Evolutionary conservation across 495 filamentous ascomycete species (phyloP).

Genomic region (Neurospora cerealis): DNA sequence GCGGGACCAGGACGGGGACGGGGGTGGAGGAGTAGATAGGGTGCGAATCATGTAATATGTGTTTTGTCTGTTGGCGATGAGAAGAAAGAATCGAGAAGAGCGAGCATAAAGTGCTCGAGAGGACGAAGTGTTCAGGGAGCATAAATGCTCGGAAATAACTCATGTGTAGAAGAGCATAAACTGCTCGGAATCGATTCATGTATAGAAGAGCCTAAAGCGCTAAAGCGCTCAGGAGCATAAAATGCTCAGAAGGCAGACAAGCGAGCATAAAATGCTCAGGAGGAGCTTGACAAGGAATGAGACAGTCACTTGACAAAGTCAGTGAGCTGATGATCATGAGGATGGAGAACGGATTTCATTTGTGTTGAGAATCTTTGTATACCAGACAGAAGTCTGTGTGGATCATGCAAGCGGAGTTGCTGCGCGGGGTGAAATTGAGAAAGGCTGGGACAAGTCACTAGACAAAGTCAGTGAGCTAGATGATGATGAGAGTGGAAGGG

Average conservation of each 20-base stretch:
- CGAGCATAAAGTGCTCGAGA: background rate
- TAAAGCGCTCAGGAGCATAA: background rate
- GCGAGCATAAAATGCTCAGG: background rate
- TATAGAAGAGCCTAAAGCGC: background rate
- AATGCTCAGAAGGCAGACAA: background rate
- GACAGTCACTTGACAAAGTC: background rate
- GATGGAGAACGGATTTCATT: background rate
- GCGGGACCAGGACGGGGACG: background rate
- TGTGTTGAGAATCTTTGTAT: background rate
- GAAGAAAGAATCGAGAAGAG: background rate
- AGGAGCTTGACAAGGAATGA: background rate
- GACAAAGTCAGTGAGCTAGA: no score
- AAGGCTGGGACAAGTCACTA: no score
- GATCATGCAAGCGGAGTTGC: background rate
- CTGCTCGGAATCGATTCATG: no score
- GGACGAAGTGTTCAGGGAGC: background rate
- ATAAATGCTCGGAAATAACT: background rate
- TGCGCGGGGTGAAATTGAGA: background rate
- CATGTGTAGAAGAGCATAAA: background rate
- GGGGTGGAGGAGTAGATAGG: background rate
- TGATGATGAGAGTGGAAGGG: no score
- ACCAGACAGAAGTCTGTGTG: background rate
- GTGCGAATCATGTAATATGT: background rate
- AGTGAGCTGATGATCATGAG: background rate
- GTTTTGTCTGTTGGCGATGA: background rate